Evolutionary conservation across 345 rosid genomes (phyloP).

Genomic region (Acer yangbiense): DNA sequence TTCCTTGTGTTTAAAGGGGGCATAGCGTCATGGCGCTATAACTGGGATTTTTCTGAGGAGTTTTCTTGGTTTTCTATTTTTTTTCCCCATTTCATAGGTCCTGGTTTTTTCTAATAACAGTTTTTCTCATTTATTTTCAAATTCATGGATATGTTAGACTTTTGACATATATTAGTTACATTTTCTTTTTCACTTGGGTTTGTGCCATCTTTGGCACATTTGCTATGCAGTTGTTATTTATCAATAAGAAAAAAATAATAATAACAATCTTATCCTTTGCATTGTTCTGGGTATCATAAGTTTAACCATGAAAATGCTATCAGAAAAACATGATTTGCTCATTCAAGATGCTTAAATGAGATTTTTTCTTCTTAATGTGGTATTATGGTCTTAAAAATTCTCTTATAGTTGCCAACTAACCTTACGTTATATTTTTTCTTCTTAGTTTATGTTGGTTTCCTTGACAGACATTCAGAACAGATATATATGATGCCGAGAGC

Average conservation of each 20-base stretch:
- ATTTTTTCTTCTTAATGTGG: background rate
- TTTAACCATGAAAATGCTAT: background rate
- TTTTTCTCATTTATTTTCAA: background rate
- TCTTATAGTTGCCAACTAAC: background rate
- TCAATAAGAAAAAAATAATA: background rate
- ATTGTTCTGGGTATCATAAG: background rate
- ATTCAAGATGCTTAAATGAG: background rate
- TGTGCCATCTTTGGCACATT: background rate
- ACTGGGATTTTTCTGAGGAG: background rate
- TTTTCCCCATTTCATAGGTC: background rate
- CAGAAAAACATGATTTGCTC: background rate
- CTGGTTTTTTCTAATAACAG: background rate
- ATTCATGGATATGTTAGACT: background rate
- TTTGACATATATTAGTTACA: background rate
- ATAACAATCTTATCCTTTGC: background rate
- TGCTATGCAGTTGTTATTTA: background rate
- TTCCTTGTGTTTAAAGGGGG: background rate
- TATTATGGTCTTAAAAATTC: background rate
- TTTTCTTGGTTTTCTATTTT: background rate
- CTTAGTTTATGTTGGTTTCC: conserved; percentile 26
- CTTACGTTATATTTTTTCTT: background rate
- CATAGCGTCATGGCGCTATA: background rate
- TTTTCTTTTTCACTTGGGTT: background rate
- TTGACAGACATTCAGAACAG: conserved; percentile 42
- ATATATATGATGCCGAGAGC: conserved; percentile 55